phyloP scores from a whole-genome alignment of 352 stramenopile genomes.

The Globisporangium uncinulatum region DNA sequence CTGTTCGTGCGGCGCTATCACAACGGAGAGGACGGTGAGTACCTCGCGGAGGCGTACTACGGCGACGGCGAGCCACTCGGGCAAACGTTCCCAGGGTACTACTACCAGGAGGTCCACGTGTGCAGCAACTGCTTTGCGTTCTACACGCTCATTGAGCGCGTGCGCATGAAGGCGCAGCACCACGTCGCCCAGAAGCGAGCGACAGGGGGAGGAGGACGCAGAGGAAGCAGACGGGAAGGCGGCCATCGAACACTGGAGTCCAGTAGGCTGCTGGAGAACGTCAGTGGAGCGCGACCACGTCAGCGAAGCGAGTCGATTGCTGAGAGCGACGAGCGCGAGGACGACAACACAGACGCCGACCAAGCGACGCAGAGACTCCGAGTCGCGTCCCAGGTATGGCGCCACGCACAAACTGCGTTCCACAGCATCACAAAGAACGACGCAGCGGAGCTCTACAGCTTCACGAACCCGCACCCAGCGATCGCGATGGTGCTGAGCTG shows the following conservation, averaged over 20 bases:
- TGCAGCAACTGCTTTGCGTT: constrained; percentile 76
- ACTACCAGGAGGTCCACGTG: constrained; percentile 78
- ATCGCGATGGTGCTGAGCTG: constrained; percentile 71
- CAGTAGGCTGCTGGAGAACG: not conserved
- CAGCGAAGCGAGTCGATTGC: not conserved
- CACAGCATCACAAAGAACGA: constrained; percentile 55
- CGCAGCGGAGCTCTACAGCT: constrained; percentile 74
- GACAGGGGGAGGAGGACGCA: constrained; percentile 1
- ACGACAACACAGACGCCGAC: not conserved
- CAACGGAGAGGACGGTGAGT: constrained; percentile 69
- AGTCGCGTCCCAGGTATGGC: constrained; percentile 38
- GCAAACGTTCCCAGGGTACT: constrained; percentile 73
- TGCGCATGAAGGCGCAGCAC: constrained; percentile 57
- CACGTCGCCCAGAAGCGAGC: constrained; percentile 24
- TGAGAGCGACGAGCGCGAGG: constrained; percentile 4
- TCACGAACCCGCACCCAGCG: constrained; percentile 69
- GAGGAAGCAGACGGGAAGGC: constrained; percentile 16
- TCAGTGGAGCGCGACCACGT: not conserved
- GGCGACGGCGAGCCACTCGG: constrained; percentile 70
- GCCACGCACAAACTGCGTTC: constrained; percentile 18
- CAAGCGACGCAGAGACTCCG: constrained; percentile 1
- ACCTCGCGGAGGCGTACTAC: constrained; percentile 69
- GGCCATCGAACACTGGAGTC: not conserved
- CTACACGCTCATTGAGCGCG: constrained; percentile 71
- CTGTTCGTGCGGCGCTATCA: constrained; percentile 75